phyloP scores from a whole-genome alignment of 495 filamentous ascomycete genomes.

The Podospora tetraspora region DNA sequence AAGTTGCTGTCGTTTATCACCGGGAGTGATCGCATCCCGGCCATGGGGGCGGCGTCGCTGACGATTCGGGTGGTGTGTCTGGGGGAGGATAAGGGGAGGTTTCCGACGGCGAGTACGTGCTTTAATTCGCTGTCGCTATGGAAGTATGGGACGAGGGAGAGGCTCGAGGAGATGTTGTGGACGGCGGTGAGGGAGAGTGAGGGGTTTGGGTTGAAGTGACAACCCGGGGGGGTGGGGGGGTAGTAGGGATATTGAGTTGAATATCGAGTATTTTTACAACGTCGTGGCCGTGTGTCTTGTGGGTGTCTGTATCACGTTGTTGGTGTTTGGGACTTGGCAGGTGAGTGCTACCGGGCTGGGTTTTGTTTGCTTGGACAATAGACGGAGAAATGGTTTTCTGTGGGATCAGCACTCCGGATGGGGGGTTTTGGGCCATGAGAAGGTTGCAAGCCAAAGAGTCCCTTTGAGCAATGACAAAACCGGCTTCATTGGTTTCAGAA shows the following conservation, averaged over 20 bases:
- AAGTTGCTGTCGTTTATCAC: constrained; percentile 83
- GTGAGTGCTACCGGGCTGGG: too few relatives aligned
- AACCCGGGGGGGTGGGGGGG: not conserved
- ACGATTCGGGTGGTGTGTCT: constrained; percentile 69
- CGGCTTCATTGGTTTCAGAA: too few relatives aligned
- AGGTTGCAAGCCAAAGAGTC: too few relatives aligned
- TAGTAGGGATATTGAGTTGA: not conserved
- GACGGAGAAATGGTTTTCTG: too few relatives aligned
- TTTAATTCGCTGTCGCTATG: constrained; percentile 82
- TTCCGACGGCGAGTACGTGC: constrained; percentile 83
- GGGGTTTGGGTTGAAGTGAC: constrained; percentile 84
- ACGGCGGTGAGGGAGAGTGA: constrained; percentile 83
- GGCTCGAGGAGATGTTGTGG: constrained; percentile 72
- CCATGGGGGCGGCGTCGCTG: constrained; percentile 80
- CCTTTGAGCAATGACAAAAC: too few relatives aligned
- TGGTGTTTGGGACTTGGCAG: too few relatives aligned
- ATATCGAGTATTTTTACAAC: not conserved
- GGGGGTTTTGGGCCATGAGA: too few relatives aligned
- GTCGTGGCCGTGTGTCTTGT: not conserved
- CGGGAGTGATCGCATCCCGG: constrained; percentile 88
- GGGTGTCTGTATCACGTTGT: not conserved
- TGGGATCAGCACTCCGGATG: too few relatives aligned
- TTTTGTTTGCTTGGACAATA: too few relatives aligned
- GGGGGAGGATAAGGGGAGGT: constrained; percentile 68
- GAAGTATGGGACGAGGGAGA: constrained; percentile 59